phyloP scores from a whole-genome alignment of 2,329 filamentous ascomycete species.

The Coniella vitis region DNA sequence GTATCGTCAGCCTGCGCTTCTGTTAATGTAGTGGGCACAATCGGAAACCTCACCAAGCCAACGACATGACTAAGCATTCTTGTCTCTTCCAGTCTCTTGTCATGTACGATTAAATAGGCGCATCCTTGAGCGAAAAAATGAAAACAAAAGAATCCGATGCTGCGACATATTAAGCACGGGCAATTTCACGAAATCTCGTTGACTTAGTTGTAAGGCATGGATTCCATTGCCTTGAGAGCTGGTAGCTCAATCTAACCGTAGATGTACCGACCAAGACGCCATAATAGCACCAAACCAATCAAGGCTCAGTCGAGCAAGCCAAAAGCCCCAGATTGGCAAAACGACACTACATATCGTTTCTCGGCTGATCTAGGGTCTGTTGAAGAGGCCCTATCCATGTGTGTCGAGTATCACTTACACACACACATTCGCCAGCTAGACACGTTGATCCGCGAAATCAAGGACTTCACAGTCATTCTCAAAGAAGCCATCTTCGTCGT shows the following conservation, averaged over 20 bases:
- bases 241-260: conserved; percentile 12
- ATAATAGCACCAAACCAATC: conserved; percentile 8
- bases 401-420: conserved; percentile 1
- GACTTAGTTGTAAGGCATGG: too few species aligned
- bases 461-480: conserved; percentile 90
- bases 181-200: too few species aligned
- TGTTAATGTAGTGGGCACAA: too few species aligned
- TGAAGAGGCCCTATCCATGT: conserved; percentile 6
- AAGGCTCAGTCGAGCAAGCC: conserved; percentile 5
- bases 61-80: too few species aligned
- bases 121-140: too few species aligned
- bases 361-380: neutral
- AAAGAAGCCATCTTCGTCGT: conserved; percentile 74
- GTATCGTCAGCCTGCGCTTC: too few species aligned
- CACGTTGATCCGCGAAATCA: conserved; percentile 72
- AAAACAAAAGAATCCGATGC: too few species aligned
- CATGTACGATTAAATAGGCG: too few species aligned
- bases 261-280: conserved; percentile 13
- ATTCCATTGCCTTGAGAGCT: conserved; percentile 11
- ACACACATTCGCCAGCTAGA: conserved; percentile 34
- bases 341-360: conserved; percentile 5
- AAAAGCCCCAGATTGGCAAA: conserved; percentile 5
- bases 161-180: too few species aligned
- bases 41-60: too few species aligned
- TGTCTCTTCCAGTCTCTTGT: too few species aligned